Percentiles rank a stretch among this genome's conserved stretches.
phyloP scores from a whole-genome alignment of 345 rosid species.

The Salix purpurea region DNA sequence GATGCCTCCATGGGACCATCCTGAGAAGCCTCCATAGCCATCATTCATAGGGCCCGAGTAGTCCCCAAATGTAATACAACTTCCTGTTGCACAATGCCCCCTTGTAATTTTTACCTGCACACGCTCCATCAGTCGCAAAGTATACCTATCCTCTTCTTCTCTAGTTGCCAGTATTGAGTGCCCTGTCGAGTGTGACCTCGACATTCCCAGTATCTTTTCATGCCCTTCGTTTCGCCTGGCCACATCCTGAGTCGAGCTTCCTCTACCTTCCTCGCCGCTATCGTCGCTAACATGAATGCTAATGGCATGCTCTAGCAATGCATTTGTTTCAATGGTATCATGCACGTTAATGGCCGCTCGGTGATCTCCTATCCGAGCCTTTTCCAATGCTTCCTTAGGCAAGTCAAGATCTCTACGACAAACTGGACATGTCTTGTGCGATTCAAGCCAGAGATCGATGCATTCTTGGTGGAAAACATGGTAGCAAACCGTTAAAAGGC shows the following conservation, averaged over 20 bases:
- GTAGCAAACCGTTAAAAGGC: slow-evolving; percentile 63
- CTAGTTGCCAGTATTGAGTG: slow-evolving; percentile 46
- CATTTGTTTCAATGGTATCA: not conserved
- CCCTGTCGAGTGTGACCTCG: slow-evolving; percentile 72
- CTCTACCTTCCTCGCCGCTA: slow-evolving; percentile 14
- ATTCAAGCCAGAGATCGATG: slow-evolving; percentile 75
- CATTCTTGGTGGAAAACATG: slow-evolving; percentile 85
- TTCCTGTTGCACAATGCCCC: slow-evolving; percentile 48
- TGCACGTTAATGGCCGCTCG: not conserved
- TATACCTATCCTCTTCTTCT: slow-evolving; percentile 50
- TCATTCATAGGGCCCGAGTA: slow-evolving; percentile 8
- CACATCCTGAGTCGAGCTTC: not conserved
- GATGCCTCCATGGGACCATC: slow-evolving; percentile 6
- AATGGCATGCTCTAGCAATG: slow-evolving; percentile 19
- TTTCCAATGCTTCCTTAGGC: slow-evolving; percentile 32
- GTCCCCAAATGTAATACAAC: slow-evolving; percentile 63
- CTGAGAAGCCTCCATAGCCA: slow-evolving; percentile 9
- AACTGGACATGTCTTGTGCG: slow-evolving; percentile 77
- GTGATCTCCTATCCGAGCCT: slow-evolving; percentile 21
- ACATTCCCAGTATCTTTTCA: slow-evolving; percentile 32
- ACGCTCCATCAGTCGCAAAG: slow-evolving; percentile 50
- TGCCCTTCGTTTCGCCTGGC: not conserved
- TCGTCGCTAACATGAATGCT: slow-evolving; percentile 37
- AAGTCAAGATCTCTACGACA: slow-evolving; percentile 70
- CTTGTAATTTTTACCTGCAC: slow-evolving; percentile 42